phyloP scores from a whole-genome alignment of 148 eudicot species.

The Mesembryanthemum crystallinum region DNA sequence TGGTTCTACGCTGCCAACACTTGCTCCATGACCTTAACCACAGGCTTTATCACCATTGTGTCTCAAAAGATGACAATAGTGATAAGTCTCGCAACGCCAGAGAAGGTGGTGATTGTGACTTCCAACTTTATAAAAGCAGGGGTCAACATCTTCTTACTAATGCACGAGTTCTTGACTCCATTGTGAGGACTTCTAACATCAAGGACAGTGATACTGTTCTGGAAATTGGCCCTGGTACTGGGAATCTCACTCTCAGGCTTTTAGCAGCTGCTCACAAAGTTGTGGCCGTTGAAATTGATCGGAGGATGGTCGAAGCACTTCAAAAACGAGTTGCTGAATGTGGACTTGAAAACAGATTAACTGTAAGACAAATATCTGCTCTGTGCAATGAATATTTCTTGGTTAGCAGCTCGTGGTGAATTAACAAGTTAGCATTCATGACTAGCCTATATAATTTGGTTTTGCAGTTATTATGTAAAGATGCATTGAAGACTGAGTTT shows the following conservation, averaged over 20 bases:
- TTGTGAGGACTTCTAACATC: constrained; percentile 57
- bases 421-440: neutral
- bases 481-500: constrained; percentile 80
- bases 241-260: constrained; percentile 84
- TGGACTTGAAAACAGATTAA: constrained; percentile 48
- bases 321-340: constrained; percentile 51
- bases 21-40: constrained; percentile 21
- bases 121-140: constrained; percentile 65
- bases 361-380: constrained; percentile 41
- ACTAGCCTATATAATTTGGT: neutral
- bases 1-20: constrained; percentile 10
- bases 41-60: constrained; percentile 21
- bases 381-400: neutral
- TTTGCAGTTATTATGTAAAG: constrained; percentile 64
- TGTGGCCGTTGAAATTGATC: constrained; percentile 75
- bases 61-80: constrained; percentile 24
- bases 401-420: neutral
- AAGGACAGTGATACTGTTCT: constrained; percentile 67
- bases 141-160: constrained; percentile 91
- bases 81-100: constrained; percentile 17
- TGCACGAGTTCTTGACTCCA: constrained; percentile 69
- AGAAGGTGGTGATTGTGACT: constrained; percentile 34
- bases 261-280: constrained; percentile 72
- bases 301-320: constrained; percentile 76
- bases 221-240: constrained; percentile 97